A percentile compares a stretch with the other conserved stretches of the same genome.
Evolutionary conservation across 1,284 basidiomycete genomes (phyloP).

Genomic region (Rhodotorula mucilaginosa): DNA sequence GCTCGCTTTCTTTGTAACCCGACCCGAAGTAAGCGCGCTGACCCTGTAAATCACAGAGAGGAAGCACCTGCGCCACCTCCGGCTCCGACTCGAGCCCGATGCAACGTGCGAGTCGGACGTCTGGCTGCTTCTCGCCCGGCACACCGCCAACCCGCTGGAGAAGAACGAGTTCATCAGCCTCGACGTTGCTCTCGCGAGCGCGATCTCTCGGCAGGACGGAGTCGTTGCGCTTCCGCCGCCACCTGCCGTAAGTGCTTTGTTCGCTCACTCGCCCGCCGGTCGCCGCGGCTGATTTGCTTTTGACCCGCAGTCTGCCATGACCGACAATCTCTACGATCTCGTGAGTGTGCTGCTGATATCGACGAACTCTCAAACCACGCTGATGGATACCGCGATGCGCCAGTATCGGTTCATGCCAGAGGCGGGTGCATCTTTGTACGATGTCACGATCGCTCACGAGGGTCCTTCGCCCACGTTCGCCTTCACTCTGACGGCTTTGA

Average conservation of each 20-base stretch:
- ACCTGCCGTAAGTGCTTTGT: background rate
- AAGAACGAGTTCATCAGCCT: conserved; percentile 69
- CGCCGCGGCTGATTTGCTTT: background rate
- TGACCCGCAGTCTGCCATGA: conserved; percentile 16
- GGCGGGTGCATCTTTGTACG: background rate
- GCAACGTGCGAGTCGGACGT: conserved; percentile 51
- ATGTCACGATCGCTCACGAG: conserved; percentile 28
- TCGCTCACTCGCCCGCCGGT: background rate
- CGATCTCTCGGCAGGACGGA: no score
- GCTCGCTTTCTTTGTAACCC: background rate
- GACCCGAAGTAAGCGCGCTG: background rate
- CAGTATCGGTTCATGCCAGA: conserved; percentile 31
- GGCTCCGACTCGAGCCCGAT: conserved; percentile 13
- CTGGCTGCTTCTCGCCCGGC: conserved; percentile 78
- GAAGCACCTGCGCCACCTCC: conserved; percentile 11
- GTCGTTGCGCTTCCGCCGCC: no score
- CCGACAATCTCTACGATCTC: conserved; percentile 16
- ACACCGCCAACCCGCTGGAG: conserved; percentile 61
- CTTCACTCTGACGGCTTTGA: conserved; percentile 19
- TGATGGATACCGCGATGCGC: no score
- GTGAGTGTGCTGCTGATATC: background rate
- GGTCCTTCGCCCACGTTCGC: background rate
- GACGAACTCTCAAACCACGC: background rate
- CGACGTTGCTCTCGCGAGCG: no score
- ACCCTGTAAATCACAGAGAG: background rate